phyloP scores from a whole-genome alignment of 2,329 filamentous ascomycete genomes.

The Byssochlamys sp. region DNA sequence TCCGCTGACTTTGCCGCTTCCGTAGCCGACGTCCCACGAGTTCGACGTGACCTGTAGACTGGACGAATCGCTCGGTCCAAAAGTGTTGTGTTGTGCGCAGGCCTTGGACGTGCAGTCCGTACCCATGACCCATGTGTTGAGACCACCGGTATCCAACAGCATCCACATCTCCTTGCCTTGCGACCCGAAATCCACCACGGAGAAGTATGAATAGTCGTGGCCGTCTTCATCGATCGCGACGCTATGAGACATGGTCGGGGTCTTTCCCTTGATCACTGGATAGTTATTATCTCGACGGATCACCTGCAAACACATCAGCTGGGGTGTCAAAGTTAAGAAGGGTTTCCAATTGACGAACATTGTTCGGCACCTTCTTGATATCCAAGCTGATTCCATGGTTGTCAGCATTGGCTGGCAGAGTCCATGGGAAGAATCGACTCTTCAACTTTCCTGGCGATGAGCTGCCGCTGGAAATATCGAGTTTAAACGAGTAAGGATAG shows the following conservation, averaged over 20 bases:
- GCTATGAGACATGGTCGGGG: constrained; percentile 36
- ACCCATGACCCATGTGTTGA: constrained; percentile 76
- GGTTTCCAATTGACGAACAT: constrained; percentile 7
- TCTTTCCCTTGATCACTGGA: constrained; percentile 32
- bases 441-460: constrained; percentile 12
- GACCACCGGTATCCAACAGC: constrained; percentile 46
- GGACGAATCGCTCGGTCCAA: constrained; percentile 56
- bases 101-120: constrained; percentile 55
- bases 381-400: constrained; percentile 17
- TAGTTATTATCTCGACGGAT: constrained; percentile 40
- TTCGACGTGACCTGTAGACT: constrained; percentile 48
- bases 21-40: constrained; percentile 62
- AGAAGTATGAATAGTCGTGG: constrained; percentile 46
- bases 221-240: constrained; percentile 46
- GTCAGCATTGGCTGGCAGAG: constrained; percentile 12
- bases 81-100: constrained; percentile 61
- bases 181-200: constrained; percentile 41
- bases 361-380: constrained; percentile 25
- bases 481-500: constrained; percentile 30
- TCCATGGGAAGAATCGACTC: constrained; percentile 27
- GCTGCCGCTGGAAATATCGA: constrained; percentile 9
- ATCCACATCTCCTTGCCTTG: constrained; percentile 44
- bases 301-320: constrained; percentile 16
- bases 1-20: constrained; percentile 64
- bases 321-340: neutral